Conservation (phyloP, 306 rosid species). For the Quercus variabilis region DNA sequence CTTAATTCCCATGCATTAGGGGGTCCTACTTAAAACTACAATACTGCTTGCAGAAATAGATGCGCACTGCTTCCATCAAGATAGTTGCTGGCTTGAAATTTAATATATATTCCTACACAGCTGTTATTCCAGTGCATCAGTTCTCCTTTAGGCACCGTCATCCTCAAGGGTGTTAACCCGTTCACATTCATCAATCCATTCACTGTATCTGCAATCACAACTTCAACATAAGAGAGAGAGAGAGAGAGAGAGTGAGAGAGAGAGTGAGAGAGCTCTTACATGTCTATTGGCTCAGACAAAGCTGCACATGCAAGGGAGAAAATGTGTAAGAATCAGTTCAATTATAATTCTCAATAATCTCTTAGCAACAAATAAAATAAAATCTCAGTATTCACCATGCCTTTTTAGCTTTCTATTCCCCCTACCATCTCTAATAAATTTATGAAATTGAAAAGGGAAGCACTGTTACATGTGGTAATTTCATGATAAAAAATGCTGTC, state of each 20-base stretch:
- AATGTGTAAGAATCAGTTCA: background rate
- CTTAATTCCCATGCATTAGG: conserved; percentile 1
- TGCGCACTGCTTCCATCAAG: conserved; percentile 12
- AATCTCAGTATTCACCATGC: background rate
- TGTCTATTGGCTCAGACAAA: conserved; percentile 77
- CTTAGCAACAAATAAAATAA: too few relatives aligned
- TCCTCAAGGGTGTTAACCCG: conserved; percentile 78
- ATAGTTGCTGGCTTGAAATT: conserved; percentile 5
- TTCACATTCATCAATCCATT: conserved; percentile 97
- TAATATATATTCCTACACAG: background rate
- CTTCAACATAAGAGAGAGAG: background rate
- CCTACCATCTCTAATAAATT: background rate
- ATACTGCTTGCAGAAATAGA: conserved; percentile 2
- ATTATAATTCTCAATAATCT: background rate
- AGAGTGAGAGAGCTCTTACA: conserved; percentile 44
- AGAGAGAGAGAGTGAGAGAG: background rate
- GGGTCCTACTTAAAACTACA: background rate
- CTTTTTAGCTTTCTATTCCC: background rate
- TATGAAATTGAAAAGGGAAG: background rate
- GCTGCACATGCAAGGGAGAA: conserved; percentile 45
- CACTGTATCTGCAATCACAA: conserved; percentile 69
- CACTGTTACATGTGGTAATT: background rate
- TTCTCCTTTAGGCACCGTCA: conserved; percentile 46
- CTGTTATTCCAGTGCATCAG: background rate
- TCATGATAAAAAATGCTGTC: background rate